Base-by-base conservation (phyloP, 345 rosid species). In the Carallia brachiata region DNA sequence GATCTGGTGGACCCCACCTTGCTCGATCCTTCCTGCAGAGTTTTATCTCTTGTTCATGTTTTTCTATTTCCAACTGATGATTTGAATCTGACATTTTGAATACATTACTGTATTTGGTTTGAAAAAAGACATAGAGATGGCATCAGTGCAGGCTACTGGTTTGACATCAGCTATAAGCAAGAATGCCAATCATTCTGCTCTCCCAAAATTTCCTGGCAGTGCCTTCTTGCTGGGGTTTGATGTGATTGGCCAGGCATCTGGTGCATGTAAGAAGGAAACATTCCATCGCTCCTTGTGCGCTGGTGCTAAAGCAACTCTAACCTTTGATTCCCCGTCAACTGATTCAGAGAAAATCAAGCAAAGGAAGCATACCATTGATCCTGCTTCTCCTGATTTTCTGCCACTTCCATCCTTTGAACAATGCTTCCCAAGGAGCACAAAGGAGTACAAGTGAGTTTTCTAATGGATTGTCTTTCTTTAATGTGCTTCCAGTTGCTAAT, bases 371-470 rank as follows among this genome's bases (percentile, higher is more conserved):
- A 90, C 97, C 2, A 47, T 81, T 28, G 96, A 96, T 81, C 99
- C 99, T 76, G 73, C 89, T 55, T 84, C 93, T 82, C 98, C 99
- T 55, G 98, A 96, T 77, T 92, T 96, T 62, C 77, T 81, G 27
- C 89, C 97, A 0, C 89, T 92, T 50, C 98, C 98, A 5, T 89
- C 99, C 48, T 96, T 96, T 62, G 89, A 92, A 57, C 79, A 90
- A 73, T 96, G 99, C 54, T 96, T 96, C 66, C 98, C 99, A 3
- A 90, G 78, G 73, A 96, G 99, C 89, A 79, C 98, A 8, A 96
- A 92, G 73, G 93, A 92, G 55, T 52, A 67, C 80, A 83, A 76
- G 99, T 95, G 27, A 44, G 23, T 4, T 23, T 63, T 27, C 19
- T 7, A 27, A 37, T 69, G n/a, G 9, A 52, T 34, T 57, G 61